A percentile compares a stretch with the other conserved stretches of the same genome.
Conservation (phyloP, 1,284 basidiomycete genomes). For the Apiotrichum gracile region DNA sequence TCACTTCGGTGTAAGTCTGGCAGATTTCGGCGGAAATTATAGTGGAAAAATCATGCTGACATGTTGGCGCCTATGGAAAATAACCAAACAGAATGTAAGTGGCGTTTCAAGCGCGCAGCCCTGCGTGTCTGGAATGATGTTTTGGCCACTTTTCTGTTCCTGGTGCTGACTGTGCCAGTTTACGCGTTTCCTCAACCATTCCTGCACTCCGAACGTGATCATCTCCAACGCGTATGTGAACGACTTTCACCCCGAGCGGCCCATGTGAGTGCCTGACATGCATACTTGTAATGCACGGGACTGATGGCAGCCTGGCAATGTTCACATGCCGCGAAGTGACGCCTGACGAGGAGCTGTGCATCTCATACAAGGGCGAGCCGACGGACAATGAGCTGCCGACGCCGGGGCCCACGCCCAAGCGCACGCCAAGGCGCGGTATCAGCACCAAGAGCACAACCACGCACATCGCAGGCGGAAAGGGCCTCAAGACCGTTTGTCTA, state of each 20-base stretch:
- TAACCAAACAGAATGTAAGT: constrained; percentile 39
- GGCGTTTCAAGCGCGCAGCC: no score
- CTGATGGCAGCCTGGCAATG: constrained; percentile 52
- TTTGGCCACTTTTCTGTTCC: background rate
- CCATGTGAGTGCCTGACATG: constrained; percentile 51
- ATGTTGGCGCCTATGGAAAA: constrained; percentile 68
- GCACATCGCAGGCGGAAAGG: background rate
- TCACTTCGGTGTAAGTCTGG: constrained; percentile 76
- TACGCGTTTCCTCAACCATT: constrained; percentile 60
- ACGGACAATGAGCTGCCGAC: background rate
- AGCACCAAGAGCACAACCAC: background rate
- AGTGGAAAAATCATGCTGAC: constrained; percentile 30
- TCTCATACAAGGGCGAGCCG: constrained; percentile 64
- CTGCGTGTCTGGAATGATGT: no score
- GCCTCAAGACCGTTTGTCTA: background rate
- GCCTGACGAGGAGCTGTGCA: constrained; percentile 68
- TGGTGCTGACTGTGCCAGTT: constrained; percentile 22
- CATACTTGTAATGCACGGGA: background rate
- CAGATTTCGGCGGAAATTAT: no score
- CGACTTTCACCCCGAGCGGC: constrained; percentile 49
- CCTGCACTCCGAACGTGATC: constrained; percentile 75
- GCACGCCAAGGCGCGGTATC: background rate
- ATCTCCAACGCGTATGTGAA: constrained; percentile 67
- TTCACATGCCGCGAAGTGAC: constrained; percentile 64
- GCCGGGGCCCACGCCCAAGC: background rate